These are phyloP conservation scores for Friedmanniomyces endolithicus DNA, from an alignment of 495 filamentous ascomycete species.

Conservation along the genomic window DNA sequence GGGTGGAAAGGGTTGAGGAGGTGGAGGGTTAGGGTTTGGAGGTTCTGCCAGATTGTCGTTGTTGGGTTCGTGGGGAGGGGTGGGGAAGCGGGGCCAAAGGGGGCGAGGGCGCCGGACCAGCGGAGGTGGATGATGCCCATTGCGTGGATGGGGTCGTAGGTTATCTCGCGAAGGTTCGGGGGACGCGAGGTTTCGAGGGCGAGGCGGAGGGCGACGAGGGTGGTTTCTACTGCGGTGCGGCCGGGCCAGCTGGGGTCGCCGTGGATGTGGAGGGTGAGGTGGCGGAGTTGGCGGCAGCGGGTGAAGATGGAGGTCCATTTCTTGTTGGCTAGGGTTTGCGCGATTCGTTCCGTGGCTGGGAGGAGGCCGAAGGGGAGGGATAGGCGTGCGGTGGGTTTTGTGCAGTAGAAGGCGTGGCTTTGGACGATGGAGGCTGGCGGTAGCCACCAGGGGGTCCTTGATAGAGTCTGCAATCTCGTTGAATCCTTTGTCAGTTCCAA, in stretches of 20 bases:
- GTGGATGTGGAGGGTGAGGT: slow-evolving; percentile 13
- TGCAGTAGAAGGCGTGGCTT: neutral
- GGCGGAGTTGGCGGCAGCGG: slow-evolving; percentile 15
- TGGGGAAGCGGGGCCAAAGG: slow-evolving; percentile 8
- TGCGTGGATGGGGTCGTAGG: slow-evolving; percentile 18
- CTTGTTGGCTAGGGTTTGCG: neutral
- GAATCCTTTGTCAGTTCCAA: neutral
- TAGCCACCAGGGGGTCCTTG: neutral
- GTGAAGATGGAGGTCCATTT: slow-evolving; percentile 7
- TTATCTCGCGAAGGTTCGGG: slow-evolving; percentile 10
- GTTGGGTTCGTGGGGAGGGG: neutral
- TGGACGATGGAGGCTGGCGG: neutral
- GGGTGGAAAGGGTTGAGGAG: slow-evolving; percentile 17
- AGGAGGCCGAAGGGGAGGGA: neutral
- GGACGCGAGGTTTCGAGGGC: slow-evolving; percentile 16
- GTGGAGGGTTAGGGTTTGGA: slow-evolving; percentile 19
- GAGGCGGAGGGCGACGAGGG: slow-evolving; percentile 17
- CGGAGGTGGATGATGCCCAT: slow-evolving; percentile 23
- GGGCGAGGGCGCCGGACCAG: slow-evolving; percentile 18
- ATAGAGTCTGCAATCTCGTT: neutral
- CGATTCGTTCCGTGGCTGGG: neutral
- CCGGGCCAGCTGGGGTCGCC: slow-evolving; percentile 20
- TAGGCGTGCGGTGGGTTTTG: neutral
- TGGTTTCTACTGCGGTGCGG: slow-evolving; percentile 11
- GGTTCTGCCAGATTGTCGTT: slow-evolving; percentile 11